Evolutionary conservation across 768 basidiomycete species (phyloP).

Genomic region (Plicaturopsis crispa): DNA sequence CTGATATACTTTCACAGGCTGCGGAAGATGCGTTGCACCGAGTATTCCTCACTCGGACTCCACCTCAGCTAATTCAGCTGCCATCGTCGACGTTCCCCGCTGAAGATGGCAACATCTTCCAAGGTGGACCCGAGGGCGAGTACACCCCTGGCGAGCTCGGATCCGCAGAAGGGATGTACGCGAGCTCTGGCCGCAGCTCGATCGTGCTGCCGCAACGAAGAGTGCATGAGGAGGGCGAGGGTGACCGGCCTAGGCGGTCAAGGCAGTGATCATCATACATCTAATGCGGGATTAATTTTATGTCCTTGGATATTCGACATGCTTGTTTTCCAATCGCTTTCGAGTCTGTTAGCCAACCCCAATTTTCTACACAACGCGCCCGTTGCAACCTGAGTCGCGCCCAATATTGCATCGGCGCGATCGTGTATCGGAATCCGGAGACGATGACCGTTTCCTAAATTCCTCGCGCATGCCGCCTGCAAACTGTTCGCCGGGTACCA

Average conservation of each 20-base stretch:
- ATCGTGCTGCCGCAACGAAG: neutral
- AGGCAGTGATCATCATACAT: too few relatives aligned
- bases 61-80: constrained; percentile 57
- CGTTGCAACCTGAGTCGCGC: too few relatives aligned
- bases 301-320: too few relatives aligned
- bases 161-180: constrained; percentile 60
- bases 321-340: too few relatives aligned
- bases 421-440: too few relatives aligned
- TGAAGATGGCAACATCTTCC: constrained; percentile 46
- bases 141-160: constrained; percentile 52
- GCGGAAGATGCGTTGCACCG: constrained; percentile 81
- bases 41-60: constrained; percentile 75
- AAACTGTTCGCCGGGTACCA: too few relatives aligned
- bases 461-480: too few relatives aligned
- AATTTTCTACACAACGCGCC: too few relatives aligned
- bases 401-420: too few relatives aligned
- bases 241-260: neutral
- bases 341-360: too few relatives aligned
- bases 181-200: constrained; percentile 53
- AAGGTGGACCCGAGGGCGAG: constrained; percentile 30
- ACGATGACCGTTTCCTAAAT: too few relatives aligned
- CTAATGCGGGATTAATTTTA: too few relatives aligned
- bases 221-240: neutral
- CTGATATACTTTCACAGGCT: constrained; percentile 37
- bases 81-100: constrained; percentile 70